Evolutionary conservation across 2,329 filamentous ascomycete genomes (phyloP).

Genomic region (Colletotrichum liriopes): DNA sequence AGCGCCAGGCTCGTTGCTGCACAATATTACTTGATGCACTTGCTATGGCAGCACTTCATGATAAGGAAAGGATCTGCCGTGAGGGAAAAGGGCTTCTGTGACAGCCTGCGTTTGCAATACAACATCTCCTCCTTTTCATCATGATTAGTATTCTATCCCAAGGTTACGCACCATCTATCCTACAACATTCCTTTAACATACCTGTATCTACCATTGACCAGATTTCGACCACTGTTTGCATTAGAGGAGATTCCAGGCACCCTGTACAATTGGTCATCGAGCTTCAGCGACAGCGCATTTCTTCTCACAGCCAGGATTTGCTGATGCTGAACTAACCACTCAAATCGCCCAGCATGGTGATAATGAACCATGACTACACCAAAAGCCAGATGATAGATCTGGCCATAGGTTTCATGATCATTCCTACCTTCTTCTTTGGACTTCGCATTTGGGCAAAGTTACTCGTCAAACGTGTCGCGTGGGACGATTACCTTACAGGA

Average conservation of each 20-base stretch:
- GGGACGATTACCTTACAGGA: constrained; percentile 40
- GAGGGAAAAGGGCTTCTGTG: not conserved
- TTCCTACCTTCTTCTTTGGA: constrained; percentile 33
- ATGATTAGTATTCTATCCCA: not conserved
- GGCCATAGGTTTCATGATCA: constrained; percentile 40
- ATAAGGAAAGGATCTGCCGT: not conserved
- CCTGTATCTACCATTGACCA: not conserved
- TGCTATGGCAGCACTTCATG: not conserved
- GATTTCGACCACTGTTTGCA: not conserved
- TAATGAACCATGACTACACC: constrained; percentile 36
- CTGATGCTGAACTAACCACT: not conserved
- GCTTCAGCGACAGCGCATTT: not conserved
- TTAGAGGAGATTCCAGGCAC: no score
- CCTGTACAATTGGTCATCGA: not conserved
- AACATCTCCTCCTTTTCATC: not conserved
- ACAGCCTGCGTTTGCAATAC: not conserved
- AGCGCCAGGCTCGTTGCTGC: not conserved
- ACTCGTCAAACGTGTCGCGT: constrained; percentile 37
- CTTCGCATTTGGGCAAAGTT: constrained; percentile 42
- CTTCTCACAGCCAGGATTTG: not conserved
- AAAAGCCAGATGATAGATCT: constrained; percentile 41
- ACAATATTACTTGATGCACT: not conserved
- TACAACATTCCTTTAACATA: not conserved
- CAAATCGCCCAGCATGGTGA: constrained; percentile 17
- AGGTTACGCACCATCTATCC: not conserved